These are phyloP conservation scores for Citrus maxima DNA, from an alignment of 345 rosid species.

Conservation along the genomic window DNA sequence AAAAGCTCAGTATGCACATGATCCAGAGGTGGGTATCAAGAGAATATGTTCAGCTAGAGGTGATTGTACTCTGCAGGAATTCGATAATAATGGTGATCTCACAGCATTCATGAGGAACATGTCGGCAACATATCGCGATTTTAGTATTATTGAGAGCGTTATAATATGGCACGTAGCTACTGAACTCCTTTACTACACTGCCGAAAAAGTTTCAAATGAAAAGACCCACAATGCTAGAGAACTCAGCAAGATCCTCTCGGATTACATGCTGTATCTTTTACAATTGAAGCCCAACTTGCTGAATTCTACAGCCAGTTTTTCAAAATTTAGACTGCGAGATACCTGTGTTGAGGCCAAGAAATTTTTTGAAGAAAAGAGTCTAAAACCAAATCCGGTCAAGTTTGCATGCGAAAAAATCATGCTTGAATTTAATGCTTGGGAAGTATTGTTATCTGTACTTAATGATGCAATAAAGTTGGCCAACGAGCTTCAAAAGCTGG, in stretches of 20 bases:
- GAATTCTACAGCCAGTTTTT: conserved; percentile 52
- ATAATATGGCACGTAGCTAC: conserved; percentile 49
- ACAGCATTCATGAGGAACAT: too few relatives aligned
- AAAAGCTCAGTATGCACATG: neutral
- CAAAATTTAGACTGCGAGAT: conserved; percentile 21
- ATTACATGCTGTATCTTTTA: conserved; percentile 66
- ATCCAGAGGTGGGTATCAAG: conserved; percentile 1
- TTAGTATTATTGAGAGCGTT: conserved; percentile 42
- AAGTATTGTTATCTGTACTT: conserved; percentile 14
- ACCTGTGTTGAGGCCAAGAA: conserved; percentile 25
- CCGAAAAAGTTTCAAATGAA: neutral
- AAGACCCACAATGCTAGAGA: too few relatives aligned
- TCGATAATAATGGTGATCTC: neutral
- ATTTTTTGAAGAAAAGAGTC: conserved; percentile 29
- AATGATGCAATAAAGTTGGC: conserved; percentile 25
- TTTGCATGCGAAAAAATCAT: conserved; percentile 17
- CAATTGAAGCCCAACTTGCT: conserved; percentile 44
- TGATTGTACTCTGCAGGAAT: conserved; percentile 43
- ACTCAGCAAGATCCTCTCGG: conserved; percentile 41
- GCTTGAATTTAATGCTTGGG: conserved; percentile 18
- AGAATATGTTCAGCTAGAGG: conserved; percentile 51
- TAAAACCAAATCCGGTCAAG: neutral
- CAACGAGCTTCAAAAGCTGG: conserved; percentile 23
- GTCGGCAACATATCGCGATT: conserved; percentile 1
- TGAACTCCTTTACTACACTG: conserved; percentile 28